Percentiles rank a stretch among this genome's conserved stretches.
phyloP scores from a whole-genome alignment of 2,329 filamentous ascomycete genomes.

The Penicillium sp. region DNA sequence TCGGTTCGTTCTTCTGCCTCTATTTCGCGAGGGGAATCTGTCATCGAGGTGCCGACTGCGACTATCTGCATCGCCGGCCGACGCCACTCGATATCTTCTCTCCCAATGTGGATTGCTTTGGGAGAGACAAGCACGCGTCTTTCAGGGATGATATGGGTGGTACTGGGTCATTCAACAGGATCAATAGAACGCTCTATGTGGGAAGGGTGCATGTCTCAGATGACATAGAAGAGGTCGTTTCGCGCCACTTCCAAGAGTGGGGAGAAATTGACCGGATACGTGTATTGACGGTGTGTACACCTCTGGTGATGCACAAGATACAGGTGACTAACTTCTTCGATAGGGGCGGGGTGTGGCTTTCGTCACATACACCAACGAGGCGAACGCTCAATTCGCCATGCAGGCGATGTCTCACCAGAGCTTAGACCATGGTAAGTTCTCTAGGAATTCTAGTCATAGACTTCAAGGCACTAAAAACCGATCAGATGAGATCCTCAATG shows the following conservation, averaged over 20 bases:
- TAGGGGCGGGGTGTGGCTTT: constrained; percentile 88
- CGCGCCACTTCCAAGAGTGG: constrained; percentile 95
- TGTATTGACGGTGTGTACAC: constrained; percentile 85
- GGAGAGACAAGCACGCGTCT: constrained; percentile 42
- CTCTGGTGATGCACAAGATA: too few relatives aligned
- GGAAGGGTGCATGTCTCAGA: constrained; percentile 84
- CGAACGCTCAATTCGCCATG: constrained; percentile 85
- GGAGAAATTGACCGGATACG: constrained; percentile 80
- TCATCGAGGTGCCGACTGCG: constrained; percentile 86
- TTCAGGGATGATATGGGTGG: constrained; percentile 69
- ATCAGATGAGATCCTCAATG: constrained; percentile 76
- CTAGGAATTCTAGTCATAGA: too few relatives aligned
- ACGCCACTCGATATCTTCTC: constrained; percentile 86
- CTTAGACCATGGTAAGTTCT: constrained; percentile 65
- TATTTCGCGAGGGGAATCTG: constrained; percentile 23
- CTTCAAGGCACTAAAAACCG: too few relatives aligned
- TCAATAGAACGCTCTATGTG: constrained; percentile 90
- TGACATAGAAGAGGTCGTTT: constrained; percentile 74
- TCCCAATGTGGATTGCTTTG: constrained; percentile 92
- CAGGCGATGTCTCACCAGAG: constrained; percentile 95
- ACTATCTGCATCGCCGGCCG: constrained; percentile 87
- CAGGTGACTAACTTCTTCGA: too few relatives aligned
- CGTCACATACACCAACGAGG: constrained; percentile 74
- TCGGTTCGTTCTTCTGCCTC: constrained; percentile 86
- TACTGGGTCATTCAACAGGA: constrained; percentile 71